These are phyloP conservation scores for Didymella arachidicola DNA, from an alignment of 2,329 filamentous ascomycete genomes.

Conservation along the genomic window DNA sequence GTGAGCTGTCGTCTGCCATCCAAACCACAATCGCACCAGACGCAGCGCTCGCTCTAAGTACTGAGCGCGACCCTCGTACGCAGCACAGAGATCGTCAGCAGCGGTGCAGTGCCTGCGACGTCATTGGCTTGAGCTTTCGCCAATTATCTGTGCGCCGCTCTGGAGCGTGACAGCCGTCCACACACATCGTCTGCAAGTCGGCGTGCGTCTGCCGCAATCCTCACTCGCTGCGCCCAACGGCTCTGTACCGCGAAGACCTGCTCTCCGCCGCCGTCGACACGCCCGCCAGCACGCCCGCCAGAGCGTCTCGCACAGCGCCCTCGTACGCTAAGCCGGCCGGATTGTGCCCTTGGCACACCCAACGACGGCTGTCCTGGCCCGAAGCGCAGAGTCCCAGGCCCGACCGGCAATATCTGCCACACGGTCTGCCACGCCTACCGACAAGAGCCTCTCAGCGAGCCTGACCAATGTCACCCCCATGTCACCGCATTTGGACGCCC, in stretches of 20 bases:
- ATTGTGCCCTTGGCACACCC: slow-evolving; percentile 20
- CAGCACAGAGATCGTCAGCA: slow-evolving; percentile 3
- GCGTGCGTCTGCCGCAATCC: slow-evolving; percentile 39
- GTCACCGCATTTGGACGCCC: slow-evolving; percentile 50
- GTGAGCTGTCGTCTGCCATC: background rate
- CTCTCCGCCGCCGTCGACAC: background rate
- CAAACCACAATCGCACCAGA: background rate
- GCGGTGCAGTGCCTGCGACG: slow-evolving; percentile 28
- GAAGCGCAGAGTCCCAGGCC: slow-evolving; percentile 28
- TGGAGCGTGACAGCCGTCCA: slow-evolving; percentile 32
- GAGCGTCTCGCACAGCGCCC: slow-evolving; percentile 29
- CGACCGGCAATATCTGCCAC: slow-evolving; percentile 46
- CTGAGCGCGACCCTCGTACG: slow-evolving; percentile 9
- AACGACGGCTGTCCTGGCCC: slow-evolving; percentile 28
- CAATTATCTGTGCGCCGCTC: slow-evolving; percentile 32
- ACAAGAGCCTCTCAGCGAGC: slow-evolving; percentile 34
- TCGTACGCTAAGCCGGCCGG: slow-evolving; percentile 26
- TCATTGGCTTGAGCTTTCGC: slow-evolving; percentile 37
- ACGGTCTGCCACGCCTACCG: slow-evolving; percentile 42
- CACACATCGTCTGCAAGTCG: slow-evolving; percentile 31
- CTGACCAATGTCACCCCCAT: slow-evolving; percentile 56
- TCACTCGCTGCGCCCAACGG: slow-evolving; percentile 31
- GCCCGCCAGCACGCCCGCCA: slow-evolving; percentile 22
- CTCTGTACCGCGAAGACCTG: slow-evolving; percentile 8
- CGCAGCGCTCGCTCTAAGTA: slow-evolving; percentile 12